Base-by-base conservation (phyloP, 2,329 filamentous ascomycete species). In the Fusarium metavorans region DNA sequence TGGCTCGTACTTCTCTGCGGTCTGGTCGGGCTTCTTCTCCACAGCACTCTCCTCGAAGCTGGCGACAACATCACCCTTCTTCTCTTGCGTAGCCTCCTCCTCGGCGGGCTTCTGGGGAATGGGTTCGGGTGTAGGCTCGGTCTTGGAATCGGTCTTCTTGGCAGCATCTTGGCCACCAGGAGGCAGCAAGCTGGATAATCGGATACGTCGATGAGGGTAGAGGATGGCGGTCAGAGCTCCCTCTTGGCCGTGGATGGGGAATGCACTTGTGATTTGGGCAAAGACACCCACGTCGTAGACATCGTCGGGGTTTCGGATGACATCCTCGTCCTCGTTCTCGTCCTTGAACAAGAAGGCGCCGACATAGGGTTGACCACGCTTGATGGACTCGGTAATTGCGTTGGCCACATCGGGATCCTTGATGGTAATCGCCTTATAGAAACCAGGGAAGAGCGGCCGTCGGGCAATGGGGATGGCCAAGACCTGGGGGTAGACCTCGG, bases 351-450 rank as follows among this genome's bases (percentile, higher is more conserved):
- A 84, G 84, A 99, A 99, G 4, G 95, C 96, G 72, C 97, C 97
- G 45, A 99, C 95, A 79, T 99, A 99, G 27, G 96, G 97, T 83
- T 99, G 97, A 1, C 97, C 97, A 62, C 96, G 90, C 88, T 97
- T 98, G 82, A 98, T 94, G 89, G 98, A 97, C 81, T 99, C 97
- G 68, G 95, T 93, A 76, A 99, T 97, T 25, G 97, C 97, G 43
- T 92, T 92, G 16, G 95, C 93, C 39, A 99, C 97, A 77, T 97
- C 94, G 20, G 94, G 94, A 80, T 99, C 95, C 81, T 94, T 93
- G 77, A 99, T 97, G 5, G 96, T 99, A 77, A 99, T 97, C 11
- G 97, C 96, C 85, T 99, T 99, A 87, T 99, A 99, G 84, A 98
- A 99, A 2, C 97, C 97, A 1, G 97, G 97, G 84, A 98, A 99